Evolutionary conservation across 1,139 yeast genomes (phyloP).

Genomic region (Hansenula anomala): DNA sequence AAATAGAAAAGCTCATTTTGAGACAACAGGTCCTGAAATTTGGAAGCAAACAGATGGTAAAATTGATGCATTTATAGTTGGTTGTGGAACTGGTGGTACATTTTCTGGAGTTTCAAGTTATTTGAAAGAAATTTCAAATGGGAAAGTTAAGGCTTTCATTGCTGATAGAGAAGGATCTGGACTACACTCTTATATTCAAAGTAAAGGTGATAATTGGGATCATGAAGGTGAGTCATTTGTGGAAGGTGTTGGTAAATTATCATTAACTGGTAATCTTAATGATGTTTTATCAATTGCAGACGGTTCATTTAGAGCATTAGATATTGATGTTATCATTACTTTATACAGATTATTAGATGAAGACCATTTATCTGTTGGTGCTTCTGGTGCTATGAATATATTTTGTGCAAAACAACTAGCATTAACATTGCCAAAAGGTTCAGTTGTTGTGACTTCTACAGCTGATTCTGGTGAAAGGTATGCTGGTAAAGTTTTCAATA

Average conservation of each 20-base stretch:
- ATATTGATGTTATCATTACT: constrained; percentile 12
- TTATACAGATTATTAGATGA: constrained; percentile 16
- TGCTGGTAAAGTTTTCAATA: constrained; percentile 16
- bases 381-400: constrained; percentile 18
- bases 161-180: constrained; percentile 21
- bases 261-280: constrained; percentile 16
- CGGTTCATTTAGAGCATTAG: constrained; percentile 13
- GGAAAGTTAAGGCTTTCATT: constrained; percentile 10
- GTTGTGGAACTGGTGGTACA: constrained; percentile 21
- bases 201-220: constrained; percentile 15
- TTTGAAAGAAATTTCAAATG: constrained; percentile 10
- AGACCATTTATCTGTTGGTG: constrained; percentile 17
- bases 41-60: constrained; percentile 19
- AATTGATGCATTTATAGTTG: constrained; percentile 16
- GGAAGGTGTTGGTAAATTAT: constrained; percentile 20
- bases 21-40: constrained; percentile 20
- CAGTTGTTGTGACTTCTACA: constrained; percentile 19
- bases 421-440: constrained; percentile 16
- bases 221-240: constrained; percentile 20
- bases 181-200: constrained; percentile 14
- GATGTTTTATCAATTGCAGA: constrained; percentile 13
- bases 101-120: constrained; percentile 14
- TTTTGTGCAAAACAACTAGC: constrained; percentile 17
- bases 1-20: constrained; percentile 18
- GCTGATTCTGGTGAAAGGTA: constrained; percentile 19